Evolutionary conservation across 345 rosid genomes (phyloP).

Genomic region (Linum usitatissimum): DNA sequence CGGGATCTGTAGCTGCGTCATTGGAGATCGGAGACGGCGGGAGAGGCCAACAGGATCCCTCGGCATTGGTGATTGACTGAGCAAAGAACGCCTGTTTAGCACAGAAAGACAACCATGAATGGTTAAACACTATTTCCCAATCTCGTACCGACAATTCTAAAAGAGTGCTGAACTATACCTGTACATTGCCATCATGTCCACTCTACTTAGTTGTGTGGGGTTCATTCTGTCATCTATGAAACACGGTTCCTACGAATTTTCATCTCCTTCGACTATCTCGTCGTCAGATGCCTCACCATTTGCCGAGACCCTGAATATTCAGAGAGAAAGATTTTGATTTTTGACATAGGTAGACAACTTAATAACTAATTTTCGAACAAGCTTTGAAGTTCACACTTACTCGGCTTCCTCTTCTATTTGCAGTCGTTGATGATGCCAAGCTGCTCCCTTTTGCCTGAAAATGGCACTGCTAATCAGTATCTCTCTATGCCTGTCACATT

Average conservation of each 20-base stretch:
- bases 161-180: constrained; percentile 41
- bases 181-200: constrained; percentile 88
- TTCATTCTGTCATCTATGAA: constrained; percentile 73
- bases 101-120: background rate
- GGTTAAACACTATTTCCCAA: too few relatives aligned
- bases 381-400: constrained; percentile 34
- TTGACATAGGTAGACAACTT: too few relatives aligned
- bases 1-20: too few relatives aligned
- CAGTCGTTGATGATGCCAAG: constrained; percentile 30
- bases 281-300: constrained; percentile 60
- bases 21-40: too few relatives aligned
- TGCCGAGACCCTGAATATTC: constrained; percentile 51
- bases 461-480: constrained; percentile 4
- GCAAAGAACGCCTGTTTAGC: constrained; percentile 66
- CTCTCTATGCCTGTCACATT: background rate
- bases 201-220: constrained; percentile 45
- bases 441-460: constrained; percentile 51
- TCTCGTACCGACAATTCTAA: background rate
- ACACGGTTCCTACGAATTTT: constrained; percentile 53
- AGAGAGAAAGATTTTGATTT: background rate
- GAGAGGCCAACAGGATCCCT: too few relatives aligned
- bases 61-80: constrained; percentile 72
- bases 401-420: constrained; percentile 84
- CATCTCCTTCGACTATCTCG: constrained; percentile 41
- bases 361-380: background rate